phyloP scores from a whole-genome alignment of 2,329 filamentous ascomycete genomes.

The Aschersonia sp. region DNA sequence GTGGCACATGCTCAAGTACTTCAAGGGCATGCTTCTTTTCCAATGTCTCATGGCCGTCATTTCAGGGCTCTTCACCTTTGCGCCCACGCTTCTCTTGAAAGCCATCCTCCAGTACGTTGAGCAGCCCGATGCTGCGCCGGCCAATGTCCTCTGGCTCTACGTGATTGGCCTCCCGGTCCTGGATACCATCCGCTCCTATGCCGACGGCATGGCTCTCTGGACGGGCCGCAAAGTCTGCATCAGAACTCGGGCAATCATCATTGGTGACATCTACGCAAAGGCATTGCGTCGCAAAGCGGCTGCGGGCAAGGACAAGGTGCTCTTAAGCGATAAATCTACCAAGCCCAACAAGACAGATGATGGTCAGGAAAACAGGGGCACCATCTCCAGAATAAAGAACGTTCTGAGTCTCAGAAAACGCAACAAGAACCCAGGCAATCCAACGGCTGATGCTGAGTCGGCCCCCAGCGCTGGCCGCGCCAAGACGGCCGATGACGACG shows the following conservation, averaged over 20 bases:
- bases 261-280: slow-evolving; percentile 95
- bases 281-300: slow-evolving; percentile 82
- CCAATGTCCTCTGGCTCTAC: slow-evolving; percentile 89
- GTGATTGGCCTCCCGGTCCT: slow-evolving; percentile 80
- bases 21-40: slow-evolving; percentile 58
- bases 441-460: slow-evolving; percentile 18
- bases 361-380: slow-evolving; percentile 19
- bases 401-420: slow-evolving; percentile 48
- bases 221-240: slow-evolving; percentile 91
- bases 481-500: slow-evolving; percentile 30
- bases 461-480: slow-evolving; percentile 20
- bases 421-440: slow-evolving; percentile 27
- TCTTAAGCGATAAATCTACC: slow-evolving; percentile 38
- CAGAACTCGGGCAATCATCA: slow-evolving; percentile 81
- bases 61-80: slow-evolving; percentile 73
- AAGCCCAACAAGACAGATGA: slow-evolving; percentile 20
- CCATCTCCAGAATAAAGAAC: slow-evolving; percentile 35
- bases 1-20: slow-evolving; percentile 72
- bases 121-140: slow-evolving; percentile 56
- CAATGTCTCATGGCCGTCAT: slow-evolving; percentile 73
- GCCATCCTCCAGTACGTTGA: slow-evolving; percentile 93
- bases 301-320: slow-evolving; percentile 57
- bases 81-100: slow-evolving; percentile 79
- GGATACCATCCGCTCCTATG: slow-evolving; percentile 66
- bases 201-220: slow-evolving; percentile 79